A percentile compares a stretch with the other conserved stretches of the same genome.
Evolutionary conservation across 2,329 filamentous ascomycete species (phyloP).

Genomic region (Colletotrichum truncatum): DNA sequence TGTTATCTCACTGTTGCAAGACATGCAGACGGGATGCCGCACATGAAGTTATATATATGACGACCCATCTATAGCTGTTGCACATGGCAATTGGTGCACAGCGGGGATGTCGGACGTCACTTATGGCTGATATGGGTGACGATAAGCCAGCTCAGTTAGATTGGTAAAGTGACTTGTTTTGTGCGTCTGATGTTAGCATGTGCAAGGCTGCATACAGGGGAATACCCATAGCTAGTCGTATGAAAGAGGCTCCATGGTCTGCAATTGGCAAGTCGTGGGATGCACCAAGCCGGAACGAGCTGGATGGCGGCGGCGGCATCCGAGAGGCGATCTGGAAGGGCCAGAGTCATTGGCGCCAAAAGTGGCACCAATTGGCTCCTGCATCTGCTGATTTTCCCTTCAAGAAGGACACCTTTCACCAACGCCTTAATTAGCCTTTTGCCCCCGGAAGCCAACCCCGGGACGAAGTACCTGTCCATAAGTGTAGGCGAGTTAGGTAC

Average conservation of each 20-base stretch:
- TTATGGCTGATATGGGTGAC: not conserved
- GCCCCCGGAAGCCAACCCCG: constrained; percentile 3
- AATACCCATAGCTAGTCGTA: constrained; percentile 12
- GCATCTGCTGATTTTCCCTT: constrained; percentile 33
- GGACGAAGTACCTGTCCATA: not conserved
- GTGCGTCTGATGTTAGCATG: not conserved
- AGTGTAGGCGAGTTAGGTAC: not conserved
- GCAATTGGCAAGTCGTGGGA: constrained; percentile 24
- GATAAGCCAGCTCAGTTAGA: not conserved
- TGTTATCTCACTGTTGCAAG: not conserved
- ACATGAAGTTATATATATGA: not conserved
- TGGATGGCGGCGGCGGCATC: constrained; percentile 26
- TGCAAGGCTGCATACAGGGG: constrained; percentile 18
- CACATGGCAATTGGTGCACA: not conserved
- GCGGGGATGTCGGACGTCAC: not conserved
- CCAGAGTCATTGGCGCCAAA: constrained; percentile 16
- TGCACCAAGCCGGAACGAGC: constrained; percentile 28
- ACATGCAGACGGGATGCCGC: constrained; percentile 5
- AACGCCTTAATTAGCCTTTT: constrained; percentile 1
- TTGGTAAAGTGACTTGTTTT: not conserved
- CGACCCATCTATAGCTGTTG: not conserved
- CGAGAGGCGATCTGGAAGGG: constrained; percentile 27
- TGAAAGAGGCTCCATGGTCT: constrained; percentile 14
- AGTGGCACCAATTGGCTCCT: constrained; percentile 24
- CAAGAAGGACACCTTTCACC: constrained; percentile 32